Evolutionary conservation across 495 filamentous ascomycete species (phyloP).

Genomic region (Aspergillus homomorphus): DNA sequence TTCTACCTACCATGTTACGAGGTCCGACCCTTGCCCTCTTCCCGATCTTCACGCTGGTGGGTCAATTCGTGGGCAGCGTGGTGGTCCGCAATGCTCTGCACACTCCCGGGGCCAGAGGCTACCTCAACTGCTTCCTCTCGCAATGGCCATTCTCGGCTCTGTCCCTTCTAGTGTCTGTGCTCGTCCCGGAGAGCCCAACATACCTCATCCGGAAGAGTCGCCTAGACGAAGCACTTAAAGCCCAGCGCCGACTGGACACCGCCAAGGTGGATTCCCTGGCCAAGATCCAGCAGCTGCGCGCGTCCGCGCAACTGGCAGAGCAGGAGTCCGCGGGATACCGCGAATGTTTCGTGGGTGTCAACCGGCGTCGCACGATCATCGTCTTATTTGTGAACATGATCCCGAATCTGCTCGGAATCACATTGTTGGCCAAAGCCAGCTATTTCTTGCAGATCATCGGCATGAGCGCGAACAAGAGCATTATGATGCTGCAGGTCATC

Average conservation of each 20-base stretch:
- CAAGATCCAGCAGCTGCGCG: slow-evolving; percentile 19
- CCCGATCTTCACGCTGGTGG: slow-evolving; percentile 43
- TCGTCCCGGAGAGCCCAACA: slow-evolving; percentile 74
- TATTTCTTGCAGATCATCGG: slow-evolving; percentile 38
- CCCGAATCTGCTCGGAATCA: slow-evolving; percentile 33
- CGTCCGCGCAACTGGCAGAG: slow-evolving; percentile 25
- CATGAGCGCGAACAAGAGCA: slow-evolving; percentile 28
- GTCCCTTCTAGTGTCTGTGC: slow-evolving; percentile 59
- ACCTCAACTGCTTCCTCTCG: slow-evolving; percentile 30
- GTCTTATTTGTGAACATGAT: slow-evolving; percentile 36
- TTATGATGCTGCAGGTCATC: slow-evolving; percentile 32
- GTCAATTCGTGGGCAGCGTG: slow-evolving; percentile 43
- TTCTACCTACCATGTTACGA: slow-evolving; percentile 38
- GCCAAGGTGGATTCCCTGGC: slow-evolving; percentile 7
- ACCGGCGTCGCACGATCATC: slow-evolving; percentile 46
- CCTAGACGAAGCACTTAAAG: slow-evolving; percentile 54
- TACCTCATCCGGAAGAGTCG: slow-evolving; percentile 66
- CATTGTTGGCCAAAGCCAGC: slow-evolving; percentile 29
- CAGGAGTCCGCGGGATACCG: slow-evolving; percentile 31
- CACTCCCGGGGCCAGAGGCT: slow-evolving; percentile 14
- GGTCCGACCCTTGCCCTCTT: slow-evolving; percentile 44
- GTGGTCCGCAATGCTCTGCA: slow-evolving; percentile 33
- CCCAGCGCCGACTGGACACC: slow-evolving; percentile 23
- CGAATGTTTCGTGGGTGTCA: slow-evolving; percentile 45
- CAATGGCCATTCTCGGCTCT: slow-evolving; percentile 41